These are phyloP conservation scores for Macrophomina phaseolina DNA, from an alignment of 2,329 filamentous ascomycete genomes.

Conservation along the genomic window DNA sequence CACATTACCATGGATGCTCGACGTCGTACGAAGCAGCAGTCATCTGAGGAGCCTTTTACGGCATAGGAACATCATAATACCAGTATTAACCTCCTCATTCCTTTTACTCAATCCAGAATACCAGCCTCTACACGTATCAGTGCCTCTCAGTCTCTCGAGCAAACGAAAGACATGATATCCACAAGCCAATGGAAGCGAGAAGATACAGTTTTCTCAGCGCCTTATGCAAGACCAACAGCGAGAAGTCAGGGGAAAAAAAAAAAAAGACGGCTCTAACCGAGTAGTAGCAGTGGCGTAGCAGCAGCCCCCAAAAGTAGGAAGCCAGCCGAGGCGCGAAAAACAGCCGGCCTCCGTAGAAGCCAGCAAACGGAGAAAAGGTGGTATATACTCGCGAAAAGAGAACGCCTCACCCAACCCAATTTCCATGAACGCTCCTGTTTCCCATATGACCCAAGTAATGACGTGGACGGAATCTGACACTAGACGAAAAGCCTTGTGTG, in stretches of 20 bases:
- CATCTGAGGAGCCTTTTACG: too few species aligned
- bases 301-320: background rate
- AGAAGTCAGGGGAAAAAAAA: background rate
- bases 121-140: too few species aligned
- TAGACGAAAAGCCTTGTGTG: background rate
- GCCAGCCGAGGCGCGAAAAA: background rate
- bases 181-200: too few species aligned
- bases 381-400: conserved; percentile 7
- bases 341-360: background rate
- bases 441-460: background rate
- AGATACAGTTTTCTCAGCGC: background rate
- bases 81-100: too few species aligned
- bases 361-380: background rate
- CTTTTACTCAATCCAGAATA: too few species aligned
- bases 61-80: too few species aligned
- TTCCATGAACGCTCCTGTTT: conserved; percentile 12
- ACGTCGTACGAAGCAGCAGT: too few species aligned
- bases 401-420: background rate
- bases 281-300: background rate
- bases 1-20: too few species aligned
- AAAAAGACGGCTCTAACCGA: background rate
- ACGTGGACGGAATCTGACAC: background rate
- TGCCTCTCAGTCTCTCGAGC: too few species aligned
- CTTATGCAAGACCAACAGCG: background rate
- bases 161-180: too few species aligned